phyloP scores from a whole-genome alignment of 2,329 filamentous ascomycete genomes.

The Cladobotryum protrusum region DNA sequence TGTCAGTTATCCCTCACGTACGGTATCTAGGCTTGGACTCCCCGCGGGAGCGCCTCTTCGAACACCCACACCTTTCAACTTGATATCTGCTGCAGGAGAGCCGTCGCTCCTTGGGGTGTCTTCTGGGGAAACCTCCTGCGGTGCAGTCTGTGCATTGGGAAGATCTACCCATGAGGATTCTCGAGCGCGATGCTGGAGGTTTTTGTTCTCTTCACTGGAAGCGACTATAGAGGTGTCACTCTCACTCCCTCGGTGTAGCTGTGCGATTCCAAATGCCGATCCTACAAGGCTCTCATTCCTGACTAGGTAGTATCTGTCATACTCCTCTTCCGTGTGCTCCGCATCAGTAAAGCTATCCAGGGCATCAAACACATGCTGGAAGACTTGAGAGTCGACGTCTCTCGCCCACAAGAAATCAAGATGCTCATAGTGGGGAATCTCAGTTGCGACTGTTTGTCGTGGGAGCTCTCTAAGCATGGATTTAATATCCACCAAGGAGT shows the following conservation, averaged over 20 bases:
- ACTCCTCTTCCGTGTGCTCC: conserved; percentile 54
- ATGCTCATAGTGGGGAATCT: conserved; percentile 91
- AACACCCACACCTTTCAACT: conserved; percentile 24
- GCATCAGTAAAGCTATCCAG: conserved; percentile 63
- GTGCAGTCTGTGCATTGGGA: background rate
- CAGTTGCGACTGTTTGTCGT: conserved; percentile 73
- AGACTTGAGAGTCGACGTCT: conserved; percentile 78
- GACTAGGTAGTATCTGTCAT: conserved; percentile 49
- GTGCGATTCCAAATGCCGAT: conserved; percentile 23
- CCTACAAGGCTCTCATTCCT: conserved; percentile 45
- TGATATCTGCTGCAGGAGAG: conserved; percentile 14
- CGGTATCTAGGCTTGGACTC: conserved; percentile 4
- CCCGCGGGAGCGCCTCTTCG: conserved; percentile 9
- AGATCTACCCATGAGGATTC: conserved; percentile 1
- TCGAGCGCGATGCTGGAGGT: conserved; percentile 7
- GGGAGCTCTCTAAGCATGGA: conserved; percentile 89
- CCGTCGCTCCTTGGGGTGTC: conserved; percentile 3
- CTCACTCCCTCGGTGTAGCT: conserved; percentile 26
- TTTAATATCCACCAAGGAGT: conserved; percentile 89
- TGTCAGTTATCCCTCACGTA: conserved; percentile 6
- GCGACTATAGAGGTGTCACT: conserved; percentile 30
- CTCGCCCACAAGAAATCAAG: conserved; percentile 93
- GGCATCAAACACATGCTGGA: conserved; percentile 86
- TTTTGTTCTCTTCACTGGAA: conserved; percentile 16
- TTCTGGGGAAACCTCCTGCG: background rate